Conservation (phyloP, 352 stramenopile species). For the Phytopythium sindhum region DNA sequence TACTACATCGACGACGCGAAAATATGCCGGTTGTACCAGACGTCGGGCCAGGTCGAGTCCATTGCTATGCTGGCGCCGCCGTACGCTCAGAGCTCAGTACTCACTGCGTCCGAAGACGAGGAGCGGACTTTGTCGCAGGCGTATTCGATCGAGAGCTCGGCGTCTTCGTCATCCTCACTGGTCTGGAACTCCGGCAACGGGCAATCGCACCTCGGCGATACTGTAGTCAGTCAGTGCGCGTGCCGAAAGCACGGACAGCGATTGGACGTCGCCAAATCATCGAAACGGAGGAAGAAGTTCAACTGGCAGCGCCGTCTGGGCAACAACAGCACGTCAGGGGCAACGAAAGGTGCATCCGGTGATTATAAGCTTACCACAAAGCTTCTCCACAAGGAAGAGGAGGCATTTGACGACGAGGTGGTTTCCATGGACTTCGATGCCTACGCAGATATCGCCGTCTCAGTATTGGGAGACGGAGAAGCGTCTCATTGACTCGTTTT, state of each 20-base stretch:
- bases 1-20: constrained; percentile 49
- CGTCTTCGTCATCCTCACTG: constrained; percentile 7
- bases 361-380: background rate
- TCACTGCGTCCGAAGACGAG: background rate
- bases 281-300: constrained; percentile 8
- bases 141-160: constrained; percentile 7
- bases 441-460: background rate
- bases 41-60: background rate
- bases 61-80: constrained; percentile 2
- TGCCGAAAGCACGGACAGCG: constrained; percentile 40
- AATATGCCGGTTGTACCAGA: constrained; percentile 12
- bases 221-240: constrained; percentile 22
- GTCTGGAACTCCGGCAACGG: background rate
- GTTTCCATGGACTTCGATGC: background rate
- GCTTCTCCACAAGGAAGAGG: background rate
- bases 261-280: constrained; percentile 15
- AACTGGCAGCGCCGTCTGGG: background rate
- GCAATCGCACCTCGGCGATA: background rate
- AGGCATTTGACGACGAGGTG: background rate
- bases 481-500: background rate
- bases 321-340: background rate
- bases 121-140: constrained; percentile 4
- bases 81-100: background rate
- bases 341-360: background rate
- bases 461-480: background rate